A percentile compares a stretch with the other conserved stretches of the same genome.
Conservation (phyloP, 345 rosid species). For the Camelina hispida region DNA sequence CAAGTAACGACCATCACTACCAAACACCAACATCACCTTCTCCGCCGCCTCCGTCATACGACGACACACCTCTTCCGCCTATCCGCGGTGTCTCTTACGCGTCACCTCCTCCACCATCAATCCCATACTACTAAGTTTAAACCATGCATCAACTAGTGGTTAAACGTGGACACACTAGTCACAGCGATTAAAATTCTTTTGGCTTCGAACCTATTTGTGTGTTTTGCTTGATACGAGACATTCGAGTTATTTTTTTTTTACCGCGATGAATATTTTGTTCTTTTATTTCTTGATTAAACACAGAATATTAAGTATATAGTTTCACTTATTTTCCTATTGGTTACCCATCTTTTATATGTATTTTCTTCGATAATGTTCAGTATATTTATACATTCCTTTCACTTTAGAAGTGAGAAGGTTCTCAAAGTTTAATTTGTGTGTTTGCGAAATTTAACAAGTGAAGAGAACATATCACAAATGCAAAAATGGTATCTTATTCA, state of each 20-base stretch:
- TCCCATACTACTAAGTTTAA: slow-evolving; percentile 43
- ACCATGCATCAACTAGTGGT: slow-evolving; percentile 37
- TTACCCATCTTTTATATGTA: slow-evolving; percentile 22
- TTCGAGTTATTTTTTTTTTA: slow-evolving; percentile 25
- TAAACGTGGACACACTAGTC: slow-evolving; percentile 26
- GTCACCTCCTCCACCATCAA: slow-evolving; percentile 46
- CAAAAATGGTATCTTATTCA: slow-evolving; percentile 22
- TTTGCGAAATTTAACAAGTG: too few species aligned
- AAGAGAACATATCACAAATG: slow-evolving; percentile 16
- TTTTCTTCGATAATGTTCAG: slow-evolving; percentile 25
- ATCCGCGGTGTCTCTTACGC: slow-evolving; percentile 44
- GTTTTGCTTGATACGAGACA: slow-evolving; percentile 33
- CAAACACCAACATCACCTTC: slow-evolving; percentile 40
- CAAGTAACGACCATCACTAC: slow-evolving; percentile 43
- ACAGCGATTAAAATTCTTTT: slow-evolving; percentile 38
- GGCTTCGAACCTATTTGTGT: slow-evolving; percentile 31
- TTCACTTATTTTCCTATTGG: slow-evolving; percentile 27
- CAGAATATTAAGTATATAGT: slow-evolving; percentile 35
- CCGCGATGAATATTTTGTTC: slow-evolving; percentile 34
- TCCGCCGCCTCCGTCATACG: slow-evolving; percentile 37
- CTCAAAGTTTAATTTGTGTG: too few species aligned
- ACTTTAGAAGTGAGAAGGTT: too few species aligned
- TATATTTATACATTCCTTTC: slow-evolving; percentile 22
- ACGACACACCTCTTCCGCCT: slow-evolving; percentile 41
- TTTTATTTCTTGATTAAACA: slow-evolving; percentile 41